These are phyloP conservation scores for Margaritispora aquatica DNA, from an alignment of 495 filamentous ascomycete genomes.

Conservation along the genomic window DNA sequence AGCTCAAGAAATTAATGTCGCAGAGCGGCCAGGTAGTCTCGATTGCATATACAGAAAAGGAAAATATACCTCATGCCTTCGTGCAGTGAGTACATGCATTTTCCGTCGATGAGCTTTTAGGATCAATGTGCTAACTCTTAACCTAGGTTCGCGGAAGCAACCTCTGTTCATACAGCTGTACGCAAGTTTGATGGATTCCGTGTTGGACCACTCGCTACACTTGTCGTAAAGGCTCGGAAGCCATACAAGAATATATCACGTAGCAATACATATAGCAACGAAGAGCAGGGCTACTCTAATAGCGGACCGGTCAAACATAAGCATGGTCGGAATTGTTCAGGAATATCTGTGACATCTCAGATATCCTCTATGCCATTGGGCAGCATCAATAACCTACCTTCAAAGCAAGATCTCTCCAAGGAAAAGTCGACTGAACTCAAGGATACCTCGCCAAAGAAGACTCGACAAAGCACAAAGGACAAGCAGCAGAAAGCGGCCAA, in stretches of 20 bases:
- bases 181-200: neutral
- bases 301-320: too few relatives aligned
- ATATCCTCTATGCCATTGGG: too few relatives aligned
- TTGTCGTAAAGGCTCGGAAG: neutral
- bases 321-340: neutral
- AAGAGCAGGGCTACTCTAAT: too few relatives aligned
- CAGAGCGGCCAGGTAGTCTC: conserved; percentile 10
- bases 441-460: neutral
- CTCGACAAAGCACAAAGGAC: neutral
- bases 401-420: too few relatives aligned
- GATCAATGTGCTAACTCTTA: neutral
- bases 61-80: conserved; percentile 1
- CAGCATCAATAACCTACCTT: too few relatives aligned
- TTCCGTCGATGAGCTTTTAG: neutral
- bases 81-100: neutral
- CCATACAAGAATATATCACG: neutral
- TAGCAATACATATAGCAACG: too few relatives aligned
- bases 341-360: too few relatives aligned
- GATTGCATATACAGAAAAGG: conserved; percentile 4
- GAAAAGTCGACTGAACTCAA: too few relatives aligned
- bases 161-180: conserved; percentile 4
- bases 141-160: conserved; percentile 2
- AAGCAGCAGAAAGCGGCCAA: too few relatives aligned
- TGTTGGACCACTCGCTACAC: neutral
- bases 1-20: conserved; percentile 9